A percentile compares a stretch with the other conserved stretches of the same genome.
phyloP scores from a whole-genome alignment of 2,329 filamentous ascomycete genomes.

The Blastomyces emzantsi region DNA sequence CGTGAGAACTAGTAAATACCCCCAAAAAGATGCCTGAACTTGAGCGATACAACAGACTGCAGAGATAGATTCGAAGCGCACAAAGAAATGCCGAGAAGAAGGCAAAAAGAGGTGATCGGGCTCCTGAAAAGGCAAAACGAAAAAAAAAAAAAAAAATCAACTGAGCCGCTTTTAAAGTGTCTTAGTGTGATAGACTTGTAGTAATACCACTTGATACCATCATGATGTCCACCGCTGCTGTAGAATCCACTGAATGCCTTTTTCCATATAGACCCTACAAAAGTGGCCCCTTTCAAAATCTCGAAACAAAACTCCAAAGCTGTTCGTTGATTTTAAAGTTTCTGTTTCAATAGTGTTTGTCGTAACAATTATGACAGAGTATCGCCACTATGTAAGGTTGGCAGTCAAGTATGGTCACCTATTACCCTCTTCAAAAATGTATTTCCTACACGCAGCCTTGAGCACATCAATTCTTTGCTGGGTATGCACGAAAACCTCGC shows the following conservation, averaged over 20 bases:
- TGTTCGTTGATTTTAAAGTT: not conserved
- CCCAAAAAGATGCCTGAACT: too few species aligned
- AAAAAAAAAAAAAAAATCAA: too few species aligned
- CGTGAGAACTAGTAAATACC: too few species aligned
- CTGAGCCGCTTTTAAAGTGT: too few species aligned
- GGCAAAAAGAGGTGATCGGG: too few species aligned
- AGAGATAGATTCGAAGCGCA: too few species aligned
- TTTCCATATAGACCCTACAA: not conserved
- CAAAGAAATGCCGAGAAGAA: too few species aligned
- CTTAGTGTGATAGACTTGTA: not conserved
- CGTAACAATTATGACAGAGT: not conserved
- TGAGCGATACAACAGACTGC: too few species aligned
- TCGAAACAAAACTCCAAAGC: not conserved
- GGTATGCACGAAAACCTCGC: conserved; percentile 74
- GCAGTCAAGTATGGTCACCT: not conserved
- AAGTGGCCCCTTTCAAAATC: not conserved
- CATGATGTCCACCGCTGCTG: not conserved
- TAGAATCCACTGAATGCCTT: not conserved
- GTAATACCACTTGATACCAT: not conserved
- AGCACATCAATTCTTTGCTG: conserved; percentile 61
- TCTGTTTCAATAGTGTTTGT: not conserved
- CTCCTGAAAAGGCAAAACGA: too few species aligned
- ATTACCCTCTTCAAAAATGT: conserved; percentile 36
- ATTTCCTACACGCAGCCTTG: conserved; percentile 50
- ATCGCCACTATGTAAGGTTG: not conserved